Conservation (phyloP, 2,329 filamentous ascomycete species). For the Colletotrichum sp. region DNA sequence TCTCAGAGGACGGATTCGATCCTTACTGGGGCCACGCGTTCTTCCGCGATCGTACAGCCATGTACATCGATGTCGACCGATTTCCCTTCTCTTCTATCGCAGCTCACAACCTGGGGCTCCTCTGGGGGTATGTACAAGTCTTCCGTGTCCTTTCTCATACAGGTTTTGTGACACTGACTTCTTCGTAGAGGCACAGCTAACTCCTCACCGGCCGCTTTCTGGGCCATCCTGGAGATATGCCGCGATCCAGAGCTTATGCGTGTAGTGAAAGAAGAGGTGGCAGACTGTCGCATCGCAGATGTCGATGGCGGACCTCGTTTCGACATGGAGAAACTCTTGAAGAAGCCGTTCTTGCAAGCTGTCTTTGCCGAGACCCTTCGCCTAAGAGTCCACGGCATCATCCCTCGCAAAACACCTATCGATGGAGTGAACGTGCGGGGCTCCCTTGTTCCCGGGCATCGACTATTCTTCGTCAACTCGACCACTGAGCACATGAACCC, state of each 20-base stretch:
- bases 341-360: not conserved
- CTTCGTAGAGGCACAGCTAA: not conserved
- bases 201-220: not conserved
- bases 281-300: not conserved
- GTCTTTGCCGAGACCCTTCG: not conserved
- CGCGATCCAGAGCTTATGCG: not conserved
- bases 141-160: not conserved
- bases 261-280: not conserved
- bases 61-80: not conserved
- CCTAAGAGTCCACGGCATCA: not conserved
- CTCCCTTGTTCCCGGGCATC: not conserved
- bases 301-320: not conserved
- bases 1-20: not conserved
- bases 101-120: not conserved
- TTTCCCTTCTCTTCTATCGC: not conserved
- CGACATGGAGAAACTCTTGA: not conserved
- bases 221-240: not conserved
- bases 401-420: not conserved
- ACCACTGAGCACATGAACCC: not conserved
- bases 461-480: not conserved
- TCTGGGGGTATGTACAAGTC: not conserved
- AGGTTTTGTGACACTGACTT: not conserved
- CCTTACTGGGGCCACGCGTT: not conserved
- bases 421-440: not conserved
- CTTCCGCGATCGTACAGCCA: not conserved